These are phyloP conservation scores for Tubosaeta brunneosetosa DNA, from an alignment of 768 basidiomycete genomes.

Conservation along the genomic window DNA sequence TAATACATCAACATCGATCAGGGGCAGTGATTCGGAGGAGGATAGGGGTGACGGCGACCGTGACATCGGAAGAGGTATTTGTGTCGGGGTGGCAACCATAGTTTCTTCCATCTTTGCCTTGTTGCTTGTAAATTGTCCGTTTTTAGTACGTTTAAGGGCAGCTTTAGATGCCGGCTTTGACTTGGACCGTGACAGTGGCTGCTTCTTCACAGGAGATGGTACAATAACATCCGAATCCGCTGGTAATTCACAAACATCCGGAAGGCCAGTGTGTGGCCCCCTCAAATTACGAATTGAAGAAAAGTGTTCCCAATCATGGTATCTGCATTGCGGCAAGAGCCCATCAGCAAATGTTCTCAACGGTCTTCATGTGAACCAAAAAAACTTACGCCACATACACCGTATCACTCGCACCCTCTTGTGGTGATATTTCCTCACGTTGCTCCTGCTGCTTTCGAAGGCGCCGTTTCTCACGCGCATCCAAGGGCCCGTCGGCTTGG, in stretches of 20 bases:
- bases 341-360: slow-evolving; percentile 9
- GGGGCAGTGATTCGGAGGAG: slow-evolving; percentile 18
- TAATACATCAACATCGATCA: slow-evolving; percentile 26
- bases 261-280: slow-evolving; percentile 78
- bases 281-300: slow-evolving; percentile 85
- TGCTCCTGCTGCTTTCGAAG: slow-evolving; percentile 37
- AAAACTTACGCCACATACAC: slow-evolving; percentile 81
- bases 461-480: slow-evolving; percentile 44
- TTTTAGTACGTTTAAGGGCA: slow-evolving; percentile 16
- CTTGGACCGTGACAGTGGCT: slow-evolving; percentile 30
- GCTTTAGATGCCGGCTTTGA: slow-evolving; percentile 21
- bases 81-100: slow-evolving; percentile 23
- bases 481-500: slow-evolving; percentile 22
- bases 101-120: slow-evolving; percentile 22
- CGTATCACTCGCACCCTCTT: slow-evolving; percentile 34
- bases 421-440: slow-evolving; percentile 17
- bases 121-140: slow-evolving; percentile 19
- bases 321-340: slow-evolving; percentile 40
- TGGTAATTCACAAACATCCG: slow-evolving; percentile 52
- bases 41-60: slow-evolving; percentile 35
- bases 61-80: slow-evolving; percentile 37
- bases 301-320: slow-evolving; percentile 94
- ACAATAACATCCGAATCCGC: slow-evolving; percentile 29
- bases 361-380: slow-evolving; percentile 6
- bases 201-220: slow-evolving; percentile 34